Evolutionary conservation across 2,329 filamentous ascomycete species (phyloP), one percentile per base, ranked within the genome.

Genomic region (Zymoseptoria pseudotritici): DNA sequence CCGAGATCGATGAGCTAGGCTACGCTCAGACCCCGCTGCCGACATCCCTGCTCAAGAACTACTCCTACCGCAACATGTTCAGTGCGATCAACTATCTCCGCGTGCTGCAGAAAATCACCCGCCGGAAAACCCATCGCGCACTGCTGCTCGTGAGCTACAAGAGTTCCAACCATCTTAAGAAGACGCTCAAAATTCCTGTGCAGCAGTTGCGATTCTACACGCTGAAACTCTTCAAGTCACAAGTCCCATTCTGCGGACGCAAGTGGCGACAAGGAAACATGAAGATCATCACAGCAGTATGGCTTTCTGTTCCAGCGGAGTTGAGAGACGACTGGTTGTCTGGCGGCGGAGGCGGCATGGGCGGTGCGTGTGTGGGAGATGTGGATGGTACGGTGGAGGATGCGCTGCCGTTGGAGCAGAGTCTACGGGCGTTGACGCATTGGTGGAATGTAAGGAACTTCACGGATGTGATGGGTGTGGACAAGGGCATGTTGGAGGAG

Each of bases 251-350:
- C 79, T 97, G 93, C 74, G 93, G 94, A 21, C 87, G 94, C 51
- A 99, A 99, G 78, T 99, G 94, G 94, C 87, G 94, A 13, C 94
- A 97, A 77, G 87, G 86, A 67, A 97, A 99, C 75, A 99, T 99
- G 94, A 89, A 93, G 58, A 92, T 97, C 70, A 99, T 99, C 71
- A 99, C 94, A 0, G 91, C 92, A 3, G 90, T 99, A 1, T 99
- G 97, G 74, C 80, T 99, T 54, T 90, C 96, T 76, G 96, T 93
- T 71, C 83, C 91, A 7, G 93, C 93, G 0, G 93, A 97, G 73
- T 81, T 99, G 53, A 83, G 93, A 29, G 94, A 99, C 71, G 94
- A 97, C 76, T 97, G 94, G 93, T 82, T 97, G 0, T 86, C 90
- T 0, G 93, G 93, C 4, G 89, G 88, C 61, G 72, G 72, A 17